Conservation (phyloP, 2,329 filamentous ascomycete species). For the Epichloe aotearoae region DNA sequence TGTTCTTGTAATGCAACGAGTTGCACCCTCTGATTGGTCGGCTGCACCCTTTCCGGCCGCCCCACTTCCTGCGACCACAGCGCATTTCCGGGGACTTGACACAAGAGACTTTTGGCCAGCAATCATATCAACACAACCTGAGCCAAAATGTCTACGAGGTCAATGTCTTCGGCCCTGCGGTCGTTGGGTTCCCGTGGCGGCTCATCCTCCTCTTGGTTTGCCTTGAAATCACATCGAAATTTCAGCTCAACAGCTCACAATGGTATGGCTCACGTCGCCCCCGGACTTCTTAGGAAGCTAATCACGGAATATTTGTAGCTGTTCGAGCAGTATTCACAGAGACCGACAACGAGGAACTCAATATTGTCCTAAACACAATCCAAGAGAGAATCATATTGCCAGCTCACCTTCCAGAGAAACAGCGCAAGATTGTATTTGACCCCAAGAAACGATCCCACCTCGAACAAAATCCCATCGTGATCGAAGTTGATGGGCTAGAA, state of each 20-base stretch:
- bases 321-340: slow-evolving; percentile 32
- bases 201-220: neutral
- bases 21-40: slow-evolving; percentile 24
- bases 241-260: slow-evolving; percentile 19
- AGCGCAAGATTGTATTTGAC: slow-evolving; percentile 41
- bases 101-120: slow-evolving; percentile 7
- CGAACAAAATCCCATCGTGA: slow-evolving; percentile 39
- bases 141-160: slow-evolving; percentile 10
- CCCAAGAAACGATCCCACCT: slow-evolving; percentile 33
- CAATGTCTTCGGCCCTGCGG: slow-evolving; percentile 14
- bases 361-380: slow-evolving; percentile 36
- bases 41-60: slow-evolving; percentile 18
- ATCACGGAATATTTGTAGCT: slow-evolving; percentile 12
- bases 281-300: slow-evolving; percentile 1
- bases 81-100: neutral
- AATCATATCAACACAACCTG: neutral
- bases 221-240: slow-evolving; percentile 6
- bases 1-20: slow-evolving; percentile 3
- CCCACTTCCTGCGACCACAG: slow-evolving; percentile 7
- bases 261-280: slow-evolving; percentile 12
- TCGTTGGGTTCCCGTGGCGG: slow-evolving; percentile 9
- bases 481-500: slow-evolving; percentile 44
- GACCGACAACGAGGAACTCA: slow-evolving; percentile 40
- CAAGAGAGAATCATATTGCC: slow-evolving; percentile 49
- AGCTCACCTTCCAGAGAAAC: slow-evolving; percentile 38